phyloP scores from a whole-genome alignment of 2,329 filamentous ascomycete genomes.

The Claviceps digitariae region DNA sequence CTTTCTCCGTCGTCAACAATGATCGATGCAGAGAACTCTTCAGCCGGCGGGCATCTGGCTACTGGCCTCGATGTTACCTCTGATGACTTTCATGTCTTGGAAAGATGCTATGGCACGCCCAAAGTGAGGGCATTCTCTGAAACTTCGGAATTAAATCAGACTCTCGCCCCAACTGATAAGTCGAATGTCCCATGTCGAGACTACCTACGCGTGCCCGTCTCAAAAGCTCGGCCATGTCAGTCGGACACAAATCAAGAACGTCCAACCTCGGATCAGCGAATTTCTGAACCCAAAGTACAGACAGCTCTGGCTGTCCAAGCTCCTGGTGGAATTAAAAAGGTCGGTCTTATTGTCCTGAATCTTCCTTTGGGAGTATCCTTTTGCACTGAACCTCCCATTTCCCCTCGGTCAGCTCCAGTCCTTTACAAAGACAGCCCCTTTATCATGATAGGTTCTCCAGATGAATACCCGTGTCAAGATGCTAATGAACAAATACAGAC shows the following conservation, averaged over 20 bases:
- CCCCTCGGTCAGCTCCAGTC: background rate
- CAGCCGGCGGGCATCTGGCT: background rate
- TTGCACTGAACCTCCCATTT: background rate
- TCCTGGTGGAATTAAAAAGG: background rate
- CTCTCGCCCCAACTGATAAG: too few relatives aligned
- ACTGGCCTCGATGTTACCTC: background rate
- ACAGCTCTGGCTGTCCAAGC: background rate
- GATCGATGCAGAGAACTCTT: background rate
- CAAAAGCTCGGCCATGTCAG: constrained; percentile 12
- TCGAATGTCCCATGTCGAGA: background rate
- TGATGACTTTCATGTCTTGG: background rate
- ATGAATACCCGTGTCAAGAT: background rate
- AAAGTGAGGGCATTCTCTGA: background rate
- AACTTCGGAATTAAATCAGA: background rate
- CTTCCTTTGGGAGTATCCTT: background rate
- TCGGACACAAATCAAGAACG: constrained; percentile 2
- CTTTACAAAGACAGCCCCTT: background rate
- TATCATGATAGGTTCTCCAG: background rate
- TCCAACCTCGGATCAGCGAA: background rate
- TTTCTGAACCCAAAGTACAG: background rate
- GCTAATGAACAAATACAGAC: background rate
- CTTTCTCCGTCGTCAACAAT: constrained; percentile 6
- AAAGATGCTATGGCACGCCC: background rate
- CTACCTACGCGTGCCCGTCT: constrained; percentile 6
- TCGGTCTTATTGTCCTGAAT: background rate